These are phyloP conservation scores for Ophiostoma australiae DNA, from an alignment of 2,329 filamentous ascomycete species.

Conservation along the genomic window DNA sequence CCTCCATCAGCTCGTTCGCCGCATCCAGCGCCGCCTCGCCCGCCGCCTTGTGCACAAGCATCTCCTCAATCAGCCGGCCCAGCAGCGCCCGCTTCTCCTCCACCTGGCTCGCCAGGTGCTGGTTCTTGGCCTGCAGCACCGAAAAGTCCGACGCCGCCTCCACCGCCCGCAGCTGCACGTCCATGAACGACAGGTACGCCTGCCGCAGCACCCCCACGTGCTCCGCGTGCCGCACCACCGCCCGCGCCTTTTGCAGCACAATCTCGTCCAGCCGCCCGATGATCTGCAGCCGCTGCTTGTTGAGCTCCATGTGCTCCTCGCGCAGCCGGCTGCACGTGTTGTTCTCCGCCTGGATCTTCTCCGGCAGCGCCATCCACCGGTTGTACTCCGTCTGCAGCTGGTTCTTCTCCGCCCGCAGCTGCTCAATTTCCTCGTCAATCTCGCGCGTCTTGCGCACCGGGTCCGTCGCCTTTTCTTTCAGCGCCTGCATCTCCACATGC, in stretches of 20 bases:
- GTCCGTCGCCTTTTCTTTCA: constrained; percentile 37
- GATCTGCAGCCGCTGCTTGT: constrained; percentile 37
- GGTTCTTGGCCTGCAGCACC: constrained; percentile 62
- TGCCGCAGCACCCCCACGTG: constrained; percentile 58
- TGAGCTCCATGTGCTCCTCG: constrained; percentile 31
- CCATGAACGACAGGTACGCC: constrained; percentile 59
- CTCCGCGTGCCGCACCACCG: constrained; percentile 50
- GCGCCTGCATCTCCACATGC: constrained; percentile 33
- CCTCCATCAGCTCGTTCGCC: constrained; percentile 26
- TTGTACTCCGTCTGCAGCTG: constrained; percentile 61
- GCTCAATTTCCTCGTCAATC: constrained; percentile 42
- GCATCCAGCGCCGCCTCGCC: constrained; percentile 34
- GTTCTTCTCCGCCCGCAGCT: constrained; percentile 58
- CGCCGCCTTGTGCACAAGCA: constrained; percentile 1
- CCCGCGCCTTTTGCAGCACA: constrained; percentile 52
- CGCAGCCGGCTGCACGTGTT: constrained; percentile 33
- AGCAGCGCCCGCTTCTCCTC: constrained; percentile 40
- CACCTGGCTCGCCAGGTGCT: constrained; percentile 45
- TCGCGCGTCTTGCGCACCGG: constrained; percentile 38
- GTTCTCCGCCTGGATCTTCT: constrained; percentile 53
- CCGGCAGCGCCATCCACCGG: constrained; percentile 62
- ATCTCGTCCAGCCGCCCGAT: constrained; percentile 46
- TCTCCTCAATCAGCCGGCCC: constrained; percentile 32
- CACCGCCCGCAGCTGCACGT: constrained; percentile 64
- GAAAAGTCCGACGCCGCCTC: constrained; percentile 80